phyloP scores from a whole-genome alignment of 2,329 filamentous ascomycete species.

The Fusarium continuum region DNA sequence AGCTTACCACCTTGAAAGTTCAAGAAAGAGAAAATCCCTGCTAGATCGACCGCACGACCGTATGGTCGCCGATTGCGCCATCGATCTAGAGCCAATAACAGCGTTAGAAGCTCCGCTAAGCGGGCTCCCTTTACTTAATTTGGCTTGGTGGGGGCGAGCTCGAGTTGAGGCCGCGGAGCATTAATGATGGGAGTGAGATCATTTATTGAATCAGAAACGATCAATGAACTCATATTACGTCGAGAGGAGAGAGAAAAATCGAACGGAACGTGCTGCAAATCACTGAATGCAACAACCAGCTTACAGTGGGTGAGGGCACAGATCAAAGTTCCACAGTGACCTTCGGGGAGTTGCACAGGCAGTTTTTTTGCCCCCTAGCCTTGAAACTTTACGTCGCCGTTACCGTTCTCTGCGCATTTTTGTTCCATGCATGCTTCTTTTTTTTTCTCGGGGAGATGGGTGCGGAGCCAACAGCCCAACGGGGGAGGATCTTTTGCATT shows the following conservation, averaged over 20 bases:
- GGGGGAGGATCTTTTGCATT: neutral
- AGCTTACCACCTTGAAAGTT: neutral
- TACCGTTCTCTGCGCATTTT: neutral
- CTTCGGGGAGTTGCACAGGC: slow-evolving; percentile 26
- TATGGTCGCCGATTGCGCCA: slow-evolving; percentile 40
- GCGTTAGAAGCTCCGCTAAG: slow-evolving; percentile 1
- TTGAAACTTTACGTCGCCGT: neutral
- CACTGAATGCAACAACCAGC: no score
- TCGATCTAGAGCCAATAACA: slow-evolving; percentile 10
- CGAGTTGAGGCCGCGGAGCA: slow-evolving; percentile 1
- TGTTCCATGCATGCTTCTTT: slow-evolving; percentile 22
- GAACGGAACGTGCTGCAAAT: neutral
- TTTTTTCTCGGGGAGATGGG: slow-evolving; percentile 26
- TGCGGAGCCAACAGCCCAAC: neutral
- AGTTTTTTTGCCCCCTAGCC: neutral
- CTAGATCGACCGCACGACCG: slow-evolving; percentile 34
- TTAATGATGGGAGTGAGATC: slow-evolving; percentile 21
- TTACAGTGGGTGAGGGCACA: neutral
- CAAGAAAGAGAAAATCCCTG: slow-evolving; percentile 5
- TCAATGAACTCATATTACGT: slow-evolving; percentile 7
- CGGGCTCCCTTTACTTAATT: slow-evolving; percentile 20
- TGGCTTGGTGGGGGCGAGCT: slow-evolving; percentile 17
- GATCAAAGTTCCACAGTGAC: neutral
- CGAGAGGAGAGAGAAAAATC: neutral
- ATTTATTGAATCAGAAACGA: slow-evolving; percentile 16